Conservation (phyloP, 225 moss, liverwort and hornwort species). For the Pseudisothecium myosuroides region DNA sequence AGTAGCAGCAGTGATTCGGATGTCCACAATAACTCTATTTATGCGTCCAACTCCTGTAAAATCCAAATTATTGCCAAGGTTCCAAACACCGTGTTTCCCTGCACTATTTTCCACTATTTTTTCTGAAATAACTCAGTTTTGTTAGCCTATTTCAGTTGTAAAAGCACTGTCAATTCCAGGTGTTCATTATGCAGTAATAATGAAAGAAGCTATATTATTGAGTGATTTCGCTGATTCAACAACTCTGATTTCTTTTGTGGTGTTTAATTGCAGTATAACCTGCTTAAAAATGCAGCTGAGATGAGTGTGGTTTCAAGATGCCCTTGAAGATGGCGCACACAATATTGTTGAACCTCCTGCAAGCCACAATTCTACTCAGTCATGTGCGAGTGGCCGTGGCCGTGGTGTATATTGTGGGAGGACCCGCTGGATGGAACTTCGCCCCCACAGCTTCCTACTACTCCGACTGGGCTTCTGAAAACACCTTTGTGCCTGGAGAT, state of each 20-base stretch:
- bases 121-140: neutral
- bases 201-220: neutral
- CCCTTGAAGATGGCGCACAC: neutral
- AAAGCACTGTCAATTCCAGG: neutral
- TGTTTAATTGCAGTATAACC: neutral
- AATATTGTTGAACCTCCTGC: neutral
- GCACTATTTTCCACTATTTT: neutral
- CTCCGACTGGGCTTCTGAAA: conserved; percentile 12
- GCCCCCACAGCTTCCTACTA: conserved; percentile 3
- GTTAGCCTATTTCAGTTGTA: neutral
- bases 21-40: neutral
- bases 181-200: neutral
- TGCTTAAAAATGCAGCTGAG: neutral
- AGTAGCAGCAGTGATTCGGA: neutral
- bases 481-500: conserved; percentile 10
- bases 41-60: neutral
- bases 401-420: conserved; percentile 2
- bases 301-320: neutral
- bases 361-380: neutral
- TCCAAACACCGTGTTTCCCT: neutral
- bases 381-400: neutral
- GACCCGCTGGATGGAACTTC: conserved; percentile 2
- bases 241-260: neutral
- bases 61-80: neutral
- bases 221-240: neutral